Conservation (phyloP, 2,329 filamentous ascomycete species). For the Pseudopyricularia cyperi region DNA sequence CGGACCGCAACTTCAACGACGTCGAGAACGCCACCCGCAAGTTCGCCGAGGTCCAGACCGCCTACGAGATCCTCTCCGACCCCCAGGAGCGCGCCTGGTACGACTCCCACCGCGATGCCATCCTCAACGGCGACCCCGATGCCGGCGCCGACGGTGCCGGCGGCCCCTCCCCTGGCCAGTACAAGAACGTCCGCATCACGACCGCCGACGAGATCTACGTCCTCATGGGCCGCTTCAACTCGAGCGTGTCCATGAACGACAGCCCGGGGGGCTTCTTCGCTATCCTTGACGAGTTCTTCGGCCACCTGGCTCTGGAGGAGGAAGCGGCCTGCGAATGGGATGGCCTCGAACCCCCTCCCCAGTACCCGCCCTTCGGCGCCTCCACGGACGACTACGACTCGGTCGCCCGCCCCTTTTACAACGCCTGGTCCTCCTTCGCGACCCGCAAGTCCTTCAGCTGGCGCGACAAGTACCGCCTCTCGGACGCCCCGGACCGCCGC, state of each 20-base stretch:
- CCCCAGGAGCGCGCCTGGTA: constrained; percentile 96
- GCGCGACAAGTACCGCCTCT: constrained; percentile 73
- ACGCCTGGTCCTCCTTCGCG: constrained; percentile 64
- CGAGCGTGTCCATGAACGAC: constrained; percentile 68
- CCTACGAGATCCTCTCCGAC: constrained; percentile 93
- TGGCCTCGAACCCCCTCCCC: constrained; percentile 34
- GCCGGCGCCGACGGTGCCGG: constrained; percentile 21
- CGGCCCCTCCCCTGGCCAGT: constrained; percentile 23
- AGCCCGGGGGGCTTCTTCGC: constrained; percentile 74
- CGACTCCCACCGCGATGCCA: constrained; percentile 81
- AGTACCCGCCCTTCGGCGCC: constrained; percentile 75
- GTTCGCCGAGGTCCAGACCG: constrained; percentile 86
- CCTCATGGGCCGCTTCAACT: constrained; percentile 70
- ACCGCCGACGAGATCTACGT: constrained; percentile 67
- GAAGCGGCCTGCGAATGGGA: constrained; percentile 60
- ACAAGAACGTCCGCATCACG: constrained; percentile 59
- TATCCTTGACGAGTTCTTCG: constrained; percentile 63
- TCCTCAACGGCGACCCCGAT: constrained; percentile 47
- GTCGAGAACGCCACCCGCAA: constrained; percentile 69
- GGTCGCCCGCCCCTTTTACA: constrained; percentile 70
- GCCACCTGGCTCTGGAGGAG: constrained; percentile 70
- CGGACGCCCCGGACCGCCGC: constrained; percentile 77
- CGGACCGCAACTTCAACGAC: constrained; percentile 84
- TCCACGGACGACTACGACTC: constrained; percentile 64
- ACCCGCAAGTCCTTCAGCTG: constrained; percentile 81